phyloP scores from a whole-genome alignment of 352 stramenopile genomes.

The Globisporangium paddicum region DNA sequence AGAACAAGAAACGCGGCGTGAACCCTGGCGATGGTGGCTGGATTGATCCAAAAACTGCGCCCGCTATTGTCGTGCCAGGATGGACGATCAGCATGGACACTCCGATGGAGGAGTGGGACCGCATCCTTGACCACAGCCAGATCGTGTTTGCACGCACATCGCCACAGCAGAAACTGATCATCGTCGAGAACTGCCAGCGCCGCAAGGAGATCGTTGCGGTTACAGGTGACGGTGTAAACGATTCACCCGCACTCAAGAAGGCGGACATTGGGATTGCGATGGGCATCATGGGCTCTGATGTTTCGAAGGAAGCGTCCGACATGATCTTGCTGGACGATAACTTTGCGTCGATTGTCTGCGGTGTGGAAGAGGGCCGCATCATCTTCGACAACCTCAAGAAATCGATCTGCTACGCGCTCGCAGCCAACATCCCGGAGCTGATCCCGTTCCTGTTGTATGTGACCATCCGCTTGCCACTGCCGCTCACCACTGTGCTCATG shows the following conservation, averaged over 20 bases:
- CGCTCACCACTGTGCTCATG: conserved; percentile 90
- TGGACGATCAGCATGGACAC: conserved; percentile 80
- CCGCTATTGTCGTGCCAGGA: conserved; percentile 82
- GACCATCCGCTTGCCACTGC: conserved; percentile 80
- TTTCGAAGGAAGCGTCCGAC: conserved; percentile 94
- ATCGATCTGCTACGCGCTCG: conserved; percentile 90
- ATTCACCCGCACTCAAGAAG: conserved; percentile 95
- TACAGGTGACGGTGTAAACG: conserved; percentile 98
- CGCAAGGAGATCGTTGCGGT: conserved; percentile 90
- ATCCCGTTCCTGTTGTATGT: conserved; percentile 85
- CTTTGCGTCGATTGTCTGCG: conserved; percentile 95
- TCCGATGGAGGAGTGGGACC: conserved; percentile 79
- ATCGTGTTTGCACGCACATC: conserved; percentile 96
- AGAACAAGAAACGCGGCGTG: conserved; percentile 60
- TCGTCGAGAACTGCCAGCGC: conserved; percentile 91
- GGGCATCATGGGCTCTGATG: conserved; percentile 96
- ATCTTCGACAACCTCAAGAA: conserved; percentile 97
- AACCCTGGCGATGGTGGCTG: conserved; percentile 62
- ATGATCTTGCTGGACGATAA: conserved; percentile 98
- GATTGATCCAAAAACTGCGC: conserved; percentile 61
- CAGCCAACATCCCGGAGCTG: conserved; percentile 90
- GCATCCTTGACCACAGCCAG: conserved; percentile 78
- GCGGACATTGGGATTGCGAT: conserved; percentile 98
- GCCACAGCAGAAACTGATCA: conserved; percentile 94
- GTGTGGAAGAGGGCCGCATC: conserved; percentile 94